Percentiles rank a stretch among this genome's conserved stretches.
Evolutionary conservation across 2,329 filamentous ascomycete species (phyloP).

Genomic region (Neonectria sp.): DNA sequence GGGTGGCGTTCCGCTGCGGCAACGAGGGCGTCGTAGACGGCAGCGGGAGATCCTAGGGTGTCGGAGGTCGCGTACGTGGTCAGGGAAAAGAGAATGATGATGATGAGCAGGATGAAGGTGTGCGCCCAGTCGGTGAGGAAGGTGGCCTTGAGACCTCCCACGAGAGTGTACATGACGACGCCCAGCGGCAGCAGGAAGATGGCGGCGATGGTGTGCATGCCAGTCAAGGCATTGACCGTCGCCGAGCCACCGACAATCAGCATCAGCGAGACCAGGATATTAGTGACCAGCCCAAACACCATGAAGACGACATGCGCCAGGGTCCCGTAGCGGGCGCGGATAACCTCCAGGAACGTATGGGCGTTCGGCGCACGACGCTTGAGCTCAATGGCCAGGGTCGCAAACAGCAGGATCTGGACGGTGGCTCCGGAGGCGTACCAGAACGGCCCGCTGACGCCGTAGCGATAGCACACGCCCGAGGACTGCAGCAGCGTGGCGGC

Average conservation of each 20-base stretch:
- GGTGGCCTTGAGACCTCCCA: conserved; percentile 87
- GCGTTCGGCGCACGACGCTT: conserved; percentile 91
- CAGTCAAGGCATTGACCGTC: conserved; percentile 67
- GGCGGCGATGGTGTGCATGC: conserved; percentile 77
- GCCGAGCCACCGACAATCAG: conserved; percentile 82
- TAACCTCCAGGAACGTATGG: conserved; percentile 87
- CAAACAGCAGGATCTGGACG: conserved; percentile 90
- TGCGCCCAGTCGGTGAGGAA: conserved; percentile 91
- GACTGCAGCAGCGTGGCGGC: conserved; percentile 87
- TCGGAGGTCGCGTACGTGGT: conserved; percentile 84
- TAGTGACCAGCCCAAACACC: conserved; percentile 86
- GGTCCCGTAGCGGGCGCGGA: conserved; percentile 83
- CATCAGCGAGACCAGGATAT: conserved; percentile 92
- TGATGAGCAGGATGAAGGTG: conserved; percentile 86
- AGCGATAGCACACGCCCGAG: conserved; percentile 86
- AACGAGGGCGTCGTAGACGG: conserved; percentile 84
- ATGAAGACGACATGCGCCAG: conserved; percentile 84
- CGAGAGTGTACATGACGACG: conserved; percentile 79
- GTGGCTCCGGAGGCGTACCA: conserved; percentile 78
- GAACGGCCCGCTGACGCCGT: conserved; percentile 75
- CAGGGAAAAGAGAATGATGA: conserved; percentile 89
- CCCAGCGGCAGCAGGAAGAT: conserved; percentile 88
- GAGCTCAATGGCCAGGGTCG: conserved; percentile 90
- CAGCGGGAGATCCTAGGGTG: conserved; percentile 80
- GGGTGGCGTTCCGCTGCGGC: conserved; percentile 79